Percentiles rank a stretch among this genome's conserved stretches.
Conservation (phyloP, 1,284 basidiomycete genomes). For the Leccinum ponderosum region DNA sequence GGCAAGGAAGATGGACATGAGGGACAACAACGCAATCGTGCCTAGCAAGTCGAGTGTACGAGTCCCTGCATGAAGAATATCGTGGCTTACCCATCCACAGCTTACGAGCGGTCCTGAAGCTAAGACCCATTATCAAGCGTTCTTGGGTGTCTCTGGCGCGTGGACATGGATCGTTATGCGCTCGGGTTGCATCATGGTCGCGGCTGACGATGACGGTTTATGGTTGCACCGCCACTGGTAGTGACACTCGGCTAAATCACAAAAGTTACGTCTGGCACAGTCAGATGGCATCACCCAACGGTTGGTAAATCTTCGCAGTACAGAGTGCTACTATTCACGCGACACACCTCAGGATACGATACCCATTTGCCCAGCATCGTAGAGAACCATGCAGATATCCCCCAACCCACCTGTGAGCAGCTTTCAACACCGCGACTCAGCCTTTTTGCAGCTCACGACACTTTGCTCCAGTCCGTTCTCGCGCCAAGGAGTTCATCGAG, state of each 20-base stretch:
- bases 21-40: slow-evolving; percentile 29
- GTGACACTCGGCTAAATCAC: background rate
- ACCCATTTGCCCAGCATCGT: background rate
- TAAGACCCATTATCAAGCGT: slow-evolving; percentile 24
- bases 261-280: background rate
- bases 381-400: slow-evolving; percentile 5
- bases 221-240: slow-evolving; percentile 22
- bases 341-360: slow-evolving; percentile 11
- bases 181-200: slow-evolving; percentile 3
- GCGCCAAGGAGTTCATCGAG: slow-evolving; percentile 76
- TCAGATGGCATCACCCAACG: slow-evolving; percentile 15
- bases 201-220: slow-evolving; percentile 14
- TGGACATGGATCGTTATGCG: background rate
- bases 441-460: background rate
- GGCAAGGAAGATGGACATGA: slow-evolving; percentile 29
- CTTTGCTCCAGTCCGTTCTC: slow-evolving; percentile 39
- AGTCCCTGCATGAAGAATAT: background rate
- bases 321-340: background rate
- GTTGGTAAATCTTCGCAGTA: slow-evolving; percentile 3
- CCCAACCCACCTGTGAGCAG: slow-evolving; percentile 19
- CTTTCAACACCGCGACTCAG: background rate
- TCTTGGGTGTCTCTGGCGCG: background rate
- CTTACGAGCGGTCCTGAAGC: slow-evolving; percentile 32
- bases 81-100: slow-evolving; percentile 33
- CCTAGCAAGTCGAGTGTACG: slow-evolving; percentile 17